A percentile compares a stretch with the other conserved stretches of the same genome.
phyloP scores from a whole-genome alignment of 2,329 filamentous ascomycete species.

The Ophiostoma quercus region DNA sequence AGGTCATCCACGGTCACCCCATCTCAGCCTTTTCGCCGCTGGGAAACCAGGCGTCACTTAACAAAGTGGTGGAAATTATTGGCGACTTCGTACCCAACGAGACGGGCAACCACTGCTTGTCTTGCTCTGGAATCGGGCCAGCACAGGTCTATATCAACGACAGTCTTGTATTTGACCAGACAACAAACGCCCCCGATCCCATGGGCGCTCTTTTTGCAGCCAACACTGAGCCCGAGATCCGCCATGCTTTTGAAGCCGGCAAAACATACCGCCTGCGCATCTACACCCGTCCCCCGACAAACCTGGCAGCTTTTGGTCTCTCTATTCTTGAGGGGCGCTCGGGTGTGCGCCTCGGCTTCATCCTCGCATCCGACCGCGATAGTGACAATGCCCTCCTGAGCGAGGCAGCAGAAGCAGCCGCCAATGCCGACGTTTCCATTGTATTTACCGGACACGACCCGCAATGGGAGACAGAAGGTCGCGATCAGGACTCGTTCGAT shows the following conservation, averaged over 20 bases:
- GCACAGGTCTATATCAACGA: constrained; percentile 52
- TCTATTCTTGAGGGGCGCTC: constrained; percentile 64
- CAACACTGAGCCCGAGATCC: constrained; percentile 1
- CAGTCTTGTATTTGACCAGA: constrained; percentile 51
- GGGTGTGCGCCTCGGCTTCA: constrained; percentile 57
- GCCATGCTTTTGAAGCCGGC: neutral
- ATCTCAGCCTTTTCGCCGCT: neutral
- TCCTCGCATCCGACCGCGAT: constrained; percentile 54
- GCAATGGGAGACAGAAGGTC: constrained; percentile 69
- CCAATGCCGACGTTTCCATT: constrained; percentile 56
- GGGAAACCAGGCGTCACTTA: neutral
- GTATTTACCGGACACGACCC: constrained; percentile 67
- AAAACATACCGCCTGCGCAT: constrained; percentile 11
- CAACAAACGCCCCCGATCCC: constrained; percentile 58
- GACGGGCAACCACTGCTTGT: neutral
- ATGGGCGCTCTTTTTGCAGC: constrained; percentile 59
- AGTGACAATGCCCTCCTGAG: constrained; percentile 42
- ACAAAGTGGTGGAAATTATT: neutral
- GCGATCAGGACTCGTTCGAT: constrained; percentile 56
- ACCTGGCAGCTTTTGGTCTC: constrained; percentile 42
- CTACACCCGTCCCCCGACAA: neutral
- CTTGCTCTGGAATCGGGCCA: constrained; percentile 13
- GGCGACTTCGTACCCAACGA: neutral
- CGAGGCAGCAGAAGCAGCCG: neutral
- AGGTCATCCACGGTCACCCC: neutral